Percentiles rank a stretch among this genome's conserved stretches.
These are phyloP conservation scores for Peronospora farinosa DNA, from an alignment of 352 stramenopile species.

Conservation along the genomic window DNA sequence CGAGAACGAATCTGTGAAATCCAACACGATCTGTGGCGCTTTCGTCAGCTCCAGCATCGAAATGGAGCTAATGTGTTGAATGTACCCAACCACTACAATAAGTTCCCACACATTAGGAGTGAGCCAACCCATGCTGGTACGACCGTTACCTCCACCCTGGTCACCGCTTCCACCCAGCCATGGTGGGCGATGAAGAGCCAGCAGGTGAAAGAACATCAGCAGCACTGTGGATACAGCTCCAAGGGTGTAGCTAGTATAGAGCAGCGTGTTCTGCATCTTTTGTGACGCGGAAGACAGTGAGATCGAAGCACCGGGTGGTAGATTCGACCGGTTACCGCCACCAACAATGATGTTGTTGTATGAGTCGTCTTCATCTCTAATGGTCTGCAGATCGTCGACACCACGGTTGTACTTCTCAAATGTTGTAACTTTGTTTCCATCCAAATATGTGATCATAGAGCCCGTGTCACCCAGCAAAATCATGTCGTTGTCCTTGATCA, in stretches of 20 bases:
- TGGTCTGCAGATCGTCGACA: conserved; percentile 8
- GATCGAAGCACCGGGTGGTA: conserved; percentile 53
- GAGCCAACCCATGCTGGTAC: conserved; percentile 32
- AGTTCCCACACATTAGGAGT: conserved; percentile 68
- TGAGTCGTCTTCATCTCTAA: conserved; percentile 21
- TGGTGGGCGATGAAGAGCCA: conserved; percentile 37
- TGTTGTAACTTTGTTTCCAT: conserved; percentile 31
- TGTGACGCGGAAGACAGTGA: conserved; percentile 39
- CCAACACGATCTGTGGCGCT: conserved; percentile 63
- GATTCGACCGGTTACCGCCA: conserved; percentile 40
- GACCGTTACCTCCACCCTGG: conserved; percentile 17
- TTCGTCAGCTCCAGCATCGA: conserved; percentile 71
- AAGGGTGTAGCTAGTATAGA: conserved; percentile 45
- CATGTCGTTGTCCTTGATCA: conserved; percentile 22
- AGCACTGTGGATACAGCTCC: conserved; percentile 39
- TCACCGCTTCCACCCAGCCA: conserved; percentile 30
- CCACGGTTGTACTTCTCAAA: conserved; percentile 37
- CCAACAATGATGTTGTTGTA: conserved; percentile 39
- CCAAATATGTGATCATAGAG: conserved; percentile 31
- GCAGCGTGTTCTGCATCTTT: conserved; percentile 42
- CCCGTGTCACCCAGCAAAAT: conserved; percentile 26
- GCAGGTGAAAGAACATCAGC: conserved; percentile 51
- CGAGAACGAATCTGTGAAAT: conserved; percentile 74
- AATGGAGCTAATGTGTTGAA: conserved; percentile 65
- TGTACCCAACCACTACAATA: conserved; percentile 48